A percentile compares a stretch with the other conserved stretches of the same genome.
Conservation (phyloP, 495 filamentous ascomycete genomes). For the Podospora bellae-mahoneyi region DNA sequence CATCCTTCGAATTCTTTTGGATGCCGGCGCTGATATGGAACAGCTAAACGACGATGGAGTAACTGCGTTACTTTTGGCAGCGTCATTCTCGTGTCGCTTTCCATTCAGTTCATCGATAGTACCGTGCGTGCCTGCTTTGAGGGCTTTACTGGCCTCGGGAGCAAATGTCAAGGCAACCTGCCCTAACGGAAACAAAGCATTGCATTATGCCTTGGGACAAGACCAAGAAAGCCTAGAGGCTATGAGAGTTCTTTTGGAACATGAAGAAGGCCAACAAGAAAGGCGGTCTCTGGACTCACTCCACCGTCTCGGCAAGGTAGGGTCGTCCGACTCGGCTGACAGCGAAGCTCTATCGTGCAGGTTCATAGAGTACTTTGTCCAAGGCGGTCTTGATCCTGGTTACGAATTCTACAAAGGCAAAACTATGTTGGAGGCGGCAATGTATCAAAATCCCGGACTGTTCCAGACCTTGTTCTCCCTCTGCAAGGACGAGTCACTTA, state of each 20-base stretch:
- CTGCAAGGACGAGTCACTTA: neutral
- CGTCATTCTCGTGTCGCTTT: no score
- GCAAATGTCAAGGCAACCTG: conserved; percentile 8
- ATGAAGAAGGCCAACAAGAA: neutral
- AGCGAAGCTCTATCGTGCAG: neutral
- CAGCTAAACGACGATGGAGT: conserved; percentile 15
- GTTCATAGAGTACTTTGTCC: no score
- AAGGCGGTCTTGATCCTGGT: neutral
- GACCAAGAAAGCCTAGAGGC: neutral
- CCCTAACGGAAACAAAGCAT: conserved; percentile 17
- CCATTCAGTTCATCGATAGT: no score
- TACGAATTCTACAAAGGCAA: neutral
- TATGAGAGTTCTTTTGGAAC: neutral
- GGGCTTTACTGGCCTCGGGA: neutral
- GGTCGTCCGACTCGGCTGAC: no score
- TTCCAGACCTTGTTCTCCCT: neutral
- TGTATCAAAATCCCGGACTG: neutral
- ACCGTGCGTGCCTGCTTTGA: neutral
- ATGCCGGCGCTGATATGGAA: conserved; percentile 24
- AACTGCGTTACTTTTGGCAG: conserved; percentile 17
- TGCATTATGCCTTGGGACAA: conserved; percentile 9
- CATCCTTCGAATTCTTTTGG: conserved; percentile 16
- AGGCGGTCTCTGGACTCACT: neutral
- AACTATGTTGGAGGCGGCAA: neutral
- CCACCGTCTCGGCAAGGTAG: no score